Percentiles rank a stretch among this genome's conserved stretches.
These are phyloP conservation scores for Chaetothyriales sp. DNA, from an alignment of 2,329 filamentous ascomycete genomes.

Conservation along the genomic window DNA sequence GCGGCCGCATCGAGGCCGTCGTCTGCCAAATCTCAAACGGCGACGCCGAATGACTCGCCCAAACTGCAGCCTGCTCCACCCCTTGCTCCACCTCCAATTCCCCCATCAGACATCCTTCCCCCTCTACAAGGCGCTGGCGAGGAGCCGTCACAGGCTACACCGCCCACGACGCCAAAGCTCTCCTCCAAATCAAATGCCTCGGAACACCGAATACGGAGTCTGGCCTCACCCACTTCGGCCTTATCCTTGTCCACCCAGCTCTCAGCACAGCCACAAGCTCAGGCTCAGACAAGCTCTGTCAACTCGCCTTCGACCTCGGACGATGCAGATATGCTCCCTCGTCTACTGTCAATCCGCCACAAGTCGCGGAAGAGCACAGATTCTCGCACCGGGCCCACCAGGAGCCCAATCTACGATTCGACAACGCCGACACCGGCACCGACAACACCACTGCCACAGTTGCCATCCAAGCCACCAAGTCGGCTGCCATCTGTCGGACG, in stretches of 20 bases:
- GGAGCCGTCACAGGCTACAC: slow-evolving; percentile 3
- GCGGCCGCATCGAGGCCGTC: slow-evolving; percentile 7
- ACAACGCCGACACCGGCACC: slow-evolving; percentile 13
- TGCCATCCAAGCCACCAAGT: slow-evolving; percentile 6
- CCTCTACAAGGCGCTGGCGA: slow-evolving; percentile 8
- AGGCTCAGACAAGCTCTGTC: neutral
- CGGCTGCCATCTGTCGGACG: neutral
- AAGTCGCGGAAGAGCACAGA: slow-evolving; percentile 11
- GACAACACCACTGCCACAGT: slow-evolving; percentile 12
- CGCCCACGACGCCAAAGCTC: slow-evolving; percentile 3
- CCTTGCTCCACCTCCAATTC: neutral
- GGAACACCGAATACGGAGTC: slow-evolving; percentile 12
- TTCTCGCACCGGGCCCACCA: slow-evolving; percentile 8
- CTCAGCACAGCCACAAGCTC: neutral
- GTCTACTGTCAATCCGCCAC: slow-evolving; percentile 6
- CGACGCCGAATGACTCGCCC: slow-evolving; percentile 13
- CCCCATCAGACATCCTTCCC: slow-evolving; percentile 1
- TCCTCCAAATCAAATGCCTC: slow-evolving; percentile 13
- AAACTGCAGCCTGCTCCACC: slow-evolving; percentile 3
- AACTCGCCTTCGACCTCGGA: slow-evolving; percentile 1
- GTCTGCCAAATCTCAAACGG: slow-evolving; percentile 7
- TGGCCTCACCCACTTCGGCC: slow-evolving; percentile 17
- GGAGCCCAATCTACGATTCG: slow-evolving; percentile 10
- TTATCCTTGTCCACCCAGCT: neutral
- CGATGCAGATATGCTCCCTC: slow-evolving; percentile 8